These are phyloP conservation scores for Chamaecyparis obtusa DNA, from an alignment of 75 land plant genomes.

Conservation along the genomic window DNA sequence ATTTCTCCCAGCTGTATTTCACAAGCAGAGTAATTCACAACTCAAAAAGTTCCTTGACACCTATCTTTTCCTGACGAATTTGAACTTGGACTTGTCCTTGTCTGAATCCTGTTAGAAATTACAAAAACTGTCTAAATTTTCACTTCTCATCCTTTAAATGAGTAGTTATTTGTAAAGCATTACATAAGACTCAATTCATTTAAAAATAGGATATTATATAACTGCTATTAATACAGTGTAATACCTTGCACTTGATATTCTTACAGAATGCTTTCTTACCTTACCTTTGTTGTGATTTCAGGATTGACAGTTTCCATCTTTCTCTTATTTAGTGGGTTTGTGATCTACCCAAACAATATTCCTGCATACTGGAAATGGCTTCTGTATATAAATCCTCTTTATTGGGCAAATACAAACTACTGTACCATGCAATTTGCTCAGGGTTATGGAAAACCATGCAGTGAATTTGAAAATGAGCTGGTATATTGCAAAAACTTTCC, in stretches of 20 bases:
- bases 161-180: neutral
- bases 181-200: neutral
- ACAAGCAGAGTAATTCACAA: no score
- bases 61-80: no score
- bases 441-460: slow-evolving; percentile 19
- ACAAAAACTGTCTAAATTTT: no score
- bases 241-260: neutral
- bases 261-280: neutral
- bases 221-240: neutral
- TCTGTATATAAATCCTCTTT: slow-evolving; percentile 21
- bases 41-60: no score
- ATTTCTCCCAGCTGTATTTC: neutral
- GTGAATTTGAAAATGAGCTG: slow-evolving; percentile 8
- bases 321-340: slow-evolving; percentile 30
- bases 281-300: slow-evolving; percentile 13
- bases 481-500: slow-evolving; percentile 22
- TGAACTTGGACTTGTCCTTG: no score
- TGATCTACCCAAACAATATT: slow-evolving; percentile 23
- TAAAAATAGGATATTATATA: neutral
- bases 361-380: slow-evolving; percentile 38
- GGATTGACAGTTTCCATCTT: slow-evolving; percentile 23
- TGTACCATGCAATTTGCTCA: slow-evolving; percentile 15
- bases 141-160: no score
- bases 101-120: no score
- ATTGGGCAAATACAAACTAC: slow-evolving; percentile 26